phyloP scores from a whole-genome alignment of 116 monocot genomes.

The Iris pallida region DNA sequence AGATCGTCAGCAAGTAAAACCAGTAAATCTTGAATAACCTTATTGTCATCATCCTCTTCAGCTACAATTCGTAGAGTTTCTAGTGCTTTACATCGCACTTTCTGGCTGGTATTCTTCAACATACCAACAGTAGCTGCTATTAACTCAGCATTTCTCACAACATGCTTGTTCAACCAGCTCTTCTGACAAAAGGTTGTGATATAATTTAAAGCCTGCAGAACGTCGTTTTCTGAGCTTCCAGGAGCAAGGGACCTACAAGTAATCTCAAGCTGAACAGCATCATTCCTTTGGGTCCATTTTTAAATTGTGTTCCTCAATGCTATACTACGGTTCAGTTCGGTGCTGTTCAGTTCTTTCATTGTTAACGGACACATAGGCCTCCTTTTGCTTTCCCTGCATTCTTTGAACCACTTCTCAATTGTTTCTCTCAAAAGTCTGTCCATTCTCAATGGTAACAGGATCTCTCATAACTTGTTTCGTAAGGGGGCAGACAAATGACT shows the following conservation, averaged over 20 bases:
- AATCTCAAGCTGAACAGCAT: slow-evolving; percentile 58
- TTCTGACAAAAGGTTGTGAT: slow-evolving; percentile 49
- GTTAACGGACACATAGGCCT: slow-evolving; percentile 70
- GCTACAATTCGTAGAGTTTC: slow-evolving; percentile 60
- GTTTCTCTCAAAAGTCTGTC: slow-evolving; percentile 83
- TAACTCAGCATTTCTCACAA: slow-evolving; percentile 43
- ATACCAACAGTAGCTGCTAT: slow-evolving; percentile 53
- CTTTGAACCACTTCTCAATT: slow-evolving; percentile 85
- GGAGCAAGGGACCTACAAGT: slow-evolving; percentile 43
- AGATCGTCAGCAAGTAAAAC: slow-evolving; percentile 9
- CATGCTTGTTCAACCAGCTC: slow-evolving; percentile 45
- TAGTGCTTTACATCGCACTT: slow-evolving; percentile 64
- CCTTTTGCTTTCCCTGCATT: slow-evolving; percentile 53
- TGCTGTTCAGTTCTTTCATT: slow-evolving; percentile 38
- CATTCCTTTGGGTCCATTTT: slow-evolving; percentile 85
- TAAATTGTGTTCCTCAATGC: slow-evolving; percentile 69
- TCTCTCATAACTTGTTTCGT: slow-evolving; percentile 75
- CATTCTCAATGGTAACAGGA: slow-evolving; percentile 83
- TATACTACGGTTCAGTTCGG: slow-evolving; percentile 65
- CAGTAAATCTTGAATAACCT: slow-evolving; percentile 38
- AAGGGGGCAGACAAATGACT: slow-evolving; percentile 81
- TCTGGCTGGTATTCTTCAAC: slow-evolving; percentile 68
- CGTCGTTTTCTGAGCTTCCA: slow-evolving; percentile 48
- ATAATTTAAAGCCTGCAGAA: slow-evolving; percentile 47
- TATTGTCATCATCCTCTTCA: slow-evolving; percentile 74